Conservation (phyloP, 1,139 yeast species). For the Geotrichum siamense region DNA sequence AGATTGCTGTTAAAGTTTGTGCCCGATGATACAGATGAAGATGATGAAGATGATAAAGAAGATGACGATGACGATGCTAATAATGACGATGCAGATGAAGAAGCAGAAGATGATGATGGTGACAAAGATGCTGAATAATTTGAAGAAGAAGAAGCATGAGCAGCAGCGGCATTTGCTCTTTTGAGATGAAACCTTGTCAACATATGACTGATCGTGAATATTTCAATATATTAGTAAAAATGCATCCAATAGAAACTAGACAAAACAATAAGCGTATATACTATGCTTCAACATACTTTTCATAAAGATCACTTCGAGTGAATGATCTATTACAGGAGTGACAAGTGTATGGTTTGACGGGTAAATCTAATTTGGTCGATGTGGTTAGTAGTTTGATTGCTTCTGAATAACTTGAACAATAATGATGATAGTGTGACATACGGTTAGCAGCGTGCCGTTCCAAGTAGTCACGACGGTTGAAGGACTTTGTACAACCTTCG, state of each 20-base stretch:
- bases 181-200: constrained; percentile 17
- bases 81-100: no score
- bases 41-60: no score
- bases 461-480: constrained; percentile 35
- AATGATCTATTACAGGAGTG: constrained; percentile 17
- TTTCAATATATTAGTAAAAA: background rate
- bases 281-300: constrained; percentile 14
- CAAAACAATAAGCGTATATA: background rate
- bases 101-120: background rate
- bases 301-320: constrained; percentile 17
- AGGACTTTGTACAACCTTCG: constrained; percentile 34
- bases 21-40: no score
- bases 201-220: constrained; percentile 8
- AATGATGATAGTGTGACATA: constrained; percentile 16
- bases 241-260: background rate
- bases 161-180: constrained; percentile 9
- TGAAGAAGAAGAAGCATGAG: background rate
- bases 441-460: constrained; percentile 36
- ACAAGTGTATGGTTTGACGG: constrained; percentile 17
- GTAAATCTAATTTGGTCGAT: constrained; percentile 15
- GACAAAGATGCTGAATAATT: background rate
- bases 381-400: background rate
- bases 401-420: background rate
- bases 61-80: no score
- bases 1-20: no score